These are phyloP conservation scores for Citrus reticulata DNA, from an alignment of 345 rosid species.

Conservation along the genomic window DNA sequence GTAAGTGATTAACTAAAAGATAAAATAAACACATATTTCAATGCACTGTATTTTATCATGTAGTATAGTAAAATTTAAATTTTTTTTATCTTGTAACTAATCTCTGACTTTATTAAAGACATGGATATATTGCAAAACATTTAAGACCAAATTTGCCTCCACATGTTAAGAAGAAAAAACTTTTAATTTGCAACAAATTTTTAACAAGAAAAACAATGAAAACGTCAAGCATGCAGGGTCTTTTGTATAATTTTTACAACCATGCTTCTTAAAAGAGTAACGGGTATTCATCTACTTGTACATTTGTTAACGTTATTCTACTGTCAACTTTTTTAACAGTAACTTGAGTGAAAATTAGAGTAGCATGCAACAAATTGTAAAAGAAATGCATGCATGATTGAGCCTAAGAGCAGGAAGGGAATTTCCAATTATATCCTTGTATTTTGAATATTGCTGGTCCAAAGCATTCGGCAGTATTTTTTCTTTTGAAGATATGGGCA, in stretches of 20 bases:
- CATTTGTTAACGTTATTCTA: neutral
- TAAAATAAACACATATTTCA: fast-evolving
- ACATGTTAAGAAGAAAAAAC: too few relatives aligned
- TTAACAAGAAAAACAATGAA: neutral
- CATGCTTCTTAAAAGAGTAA: neutral
- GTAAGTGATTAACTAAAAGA: too few relatives aligned
- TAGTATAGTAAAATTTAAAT: too few relatives aligned
- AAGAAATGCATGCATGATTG: neutral
- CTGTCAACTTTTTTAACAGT: neutral
- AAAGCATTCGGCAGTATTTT: constrained; percentile 17
- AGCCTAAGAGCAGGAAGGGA: neutral
- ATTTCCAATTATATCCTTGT: constrained; percentile 29
- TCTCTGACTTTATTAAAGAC: too few relatives aligned
- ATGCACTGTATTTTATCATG: too few relatives aligned
- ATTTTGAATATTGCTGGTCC: constrained; percentile 16
- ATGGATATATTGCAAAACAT: too few relatives aligned
- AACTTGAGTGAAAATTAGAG: neutral
- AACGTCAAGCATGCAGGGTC: neutral
- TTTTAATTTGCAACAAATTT: neutral
- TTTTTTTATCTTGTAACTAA: too few relatives aligned
- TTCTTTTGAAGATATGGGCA: constrained; percentile 33
- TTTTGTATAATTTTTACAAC: neutral
- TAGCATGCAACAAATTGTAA: neutral
- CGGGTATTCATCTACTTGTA: neutral
- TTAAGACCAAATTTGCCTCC: too few relatives aligned